These are phyloP conservation scores for Tolypocladium paradoxum DNA, from an alignment of 2,329 filamentous ascomycete genomes.

Conservation along the genomic window DNA sequence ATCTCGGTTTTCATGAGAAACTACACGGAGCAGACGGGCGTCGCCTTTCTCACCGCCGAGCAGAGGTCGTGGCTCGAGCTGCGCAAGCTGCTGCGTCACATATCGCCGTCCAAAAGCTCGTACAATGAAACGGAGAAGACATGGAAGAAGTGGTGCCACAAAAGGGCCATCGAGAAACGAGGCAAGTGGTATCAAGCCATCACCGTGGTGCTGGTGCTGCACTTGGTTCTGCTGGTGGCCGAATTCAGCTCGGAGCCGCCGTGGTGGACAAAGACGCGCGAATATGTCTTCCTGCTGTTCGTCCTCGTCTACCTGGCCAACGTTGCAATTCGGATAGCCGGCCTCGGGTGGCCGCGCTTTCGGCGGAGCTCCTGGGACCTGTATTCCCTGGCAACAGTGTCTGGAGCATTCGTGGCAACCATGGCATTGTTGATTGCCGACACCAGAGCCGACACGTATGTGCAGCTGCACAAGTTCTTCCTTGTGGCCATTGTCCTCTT, in stretches of 20 bases:
- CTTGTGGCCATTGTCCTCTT: constrained; percentile 82
- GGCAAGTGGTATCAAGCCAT: constrained; percentile 83
- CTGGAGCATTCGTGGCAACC: constrained; percentile 67
- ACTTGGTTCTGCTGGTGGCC: constrained; percentile 70
- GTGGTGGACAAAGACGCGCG: constrained; percentile 62
- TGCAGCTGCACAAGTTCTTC: constrained; percentile 86
- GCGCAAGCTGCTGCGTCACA: constrained; percentile 81
- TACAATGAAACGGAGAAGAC: constrained; percentile 64
- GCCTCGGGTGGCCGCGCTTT: constrained; percentile 86
- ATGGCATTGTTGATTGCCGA: constrained; percentile 64
- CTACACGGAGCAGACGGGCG: constrained; percentile 96
- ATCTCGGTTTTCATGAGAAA: constrained; percentile 99
- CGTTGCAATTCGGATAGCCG: constrained; percentile 71
- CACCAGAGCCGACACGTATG: constrained; percentile 49
- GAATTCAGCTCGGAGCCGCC: constrained; percentile 72
- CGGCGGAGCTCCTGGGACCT: constrained; percentile 91
- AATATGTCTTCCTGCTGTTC: constrained; percentile 69
- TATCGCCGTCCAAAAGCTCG: constrained; percentile 88
- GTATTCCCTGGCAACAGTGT: constrained; percentile 71
- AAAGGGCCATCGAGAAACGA: constrained; percentile 84
- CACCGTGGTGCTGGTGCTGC: constrained; percentile 68
- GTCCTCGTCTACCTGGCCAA: constrained; percentile 77
- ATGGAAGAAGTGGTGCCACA: constrained; percentile 93
- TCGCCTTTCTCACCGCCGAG: constrained; percentile 89
- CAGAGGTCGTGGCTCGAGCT: constrained; percentile 95